Conservation (phyloP, 2,329 filamentous ascomycete species). For the Phyllosticta capitalensis region DNA sequence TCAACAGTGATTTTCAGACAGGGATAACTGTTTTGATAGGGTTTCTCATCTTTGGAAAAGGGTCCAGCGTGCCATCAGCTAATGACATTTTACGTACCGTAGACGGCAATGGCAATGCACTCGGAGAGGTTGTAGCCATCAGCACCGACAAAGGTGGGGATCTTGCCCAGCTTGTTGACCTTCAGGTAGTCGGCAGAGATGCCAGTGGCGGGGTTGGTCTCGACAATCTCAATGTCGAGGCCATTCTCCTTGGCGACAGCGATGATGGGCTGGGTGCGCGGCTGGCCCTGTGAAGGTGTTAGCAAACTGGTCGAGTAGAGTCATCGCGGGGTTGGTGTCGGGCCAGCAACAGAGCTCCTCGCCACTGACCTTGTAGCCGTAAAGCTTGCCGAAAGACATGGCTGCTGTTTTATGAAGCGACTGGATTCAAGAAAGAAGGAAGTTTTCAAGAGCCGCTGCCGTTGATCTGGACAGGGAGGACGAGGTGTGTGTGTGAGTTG, state of each 20-base stretch:
- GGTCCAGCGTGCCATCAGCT: slow-evolving; percentile 12
- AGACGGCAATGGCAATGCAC: slow-evolving; percentile 91
- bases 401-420: slow-evolving; percentile 1
- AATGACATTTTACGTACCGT: slow-evolving; percentile 59
- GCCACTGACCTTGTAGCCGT: slow-evolving; percentile 63
- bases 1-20: slow-evolving; percentile 96
- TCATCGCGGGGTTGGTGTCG: slow-evolving; percentile 16
- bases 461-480: not conserved
- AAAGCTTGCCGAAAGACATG: slow-evolving; percentile 98
- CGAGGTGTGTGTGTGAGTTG: not conserved
- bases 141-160: slow-evolving; percentile 84
- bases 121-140: slow-evolving; percentile 88
- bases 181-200: slow-evolving; percentile 69
- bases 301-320: slow-evolving; percentile 19
- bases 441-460: slow-evolving; percentile 3
- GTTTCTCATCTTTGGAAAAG: slow-evolving; percentile 59
- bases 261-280: slow-evolving; percentile 78
- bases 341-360: not conserved
- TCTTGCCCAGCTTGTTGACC: slow-evolving; percentile 78
- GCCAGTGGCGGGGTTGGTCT: slow-evolving; percentile 56
- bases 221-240: slow-evolving; percentile 79
- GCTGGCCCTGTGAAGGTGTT: slow-evolving; percentile 57
- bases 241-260: slow-evolving; percentile 97
- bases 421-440: not conserved
- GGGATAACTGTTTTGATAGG: slow-evolving; percentile 78